Conservation (phyloP, 2,329 filamentous ascomycete species). For the Apiospora marii region DNA sequence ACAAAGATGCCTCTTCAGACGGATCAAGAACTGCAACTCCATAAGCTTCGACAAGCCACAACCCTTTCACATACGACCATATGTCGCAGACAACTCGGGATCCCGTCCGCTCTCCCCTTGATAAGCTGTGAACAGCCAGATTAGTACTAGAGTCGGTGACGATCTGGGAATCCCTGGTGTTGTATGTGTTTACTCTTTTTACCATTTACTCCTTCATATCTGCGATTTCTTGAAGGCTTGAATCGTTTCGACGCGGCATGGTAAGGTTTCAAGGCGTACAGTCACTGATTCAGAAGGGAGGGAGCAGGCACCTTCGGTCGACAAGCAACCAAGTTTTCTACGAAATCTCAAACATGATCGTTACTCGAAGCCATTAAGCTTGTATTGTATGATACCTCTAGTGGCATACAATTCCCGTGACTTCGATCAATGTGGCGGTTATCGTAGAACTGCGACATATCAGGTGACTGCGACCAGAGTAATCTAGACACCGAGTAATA, state of each 20-base stretch:
- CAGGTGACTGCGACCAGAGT: neutral
- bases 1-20: neutral
- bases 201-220: neutral
- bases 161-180: constrained; percentile 21
- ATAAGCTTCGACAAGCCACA: neutral
- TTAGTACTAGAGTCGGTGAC: constrained; percentile 23
- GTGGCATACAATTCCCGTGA: too few species aligned
- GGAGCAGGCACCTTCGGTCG: neutral
- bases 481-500: neutral
- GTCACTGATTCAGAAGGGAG: neutral
- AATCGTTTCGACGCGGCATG: neutral
- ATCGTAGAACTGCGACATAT: neutral
- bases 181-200: constrained; percentile 11
- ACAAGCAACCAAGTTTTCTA: neutral
- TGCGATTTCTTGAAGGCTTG: neutral
- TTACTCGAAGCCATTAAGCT: neutral
- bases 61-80: constrained; percentile 12
- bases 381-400: too few species aligned
- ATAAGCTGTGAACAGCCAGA: constrained; percentile 19
- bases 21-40: neutral
- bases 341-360: neutral
- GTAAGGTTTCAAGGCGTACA: neutral
- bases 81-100: constrained; percentile 24
- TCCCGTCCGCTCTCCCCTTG: constrained; percentile 24
- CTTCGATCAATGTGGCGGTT: neutral